Conservation (phyloP, 495 filamentous ascomycete species). For the Ascodesmis nigricans region DNA sequence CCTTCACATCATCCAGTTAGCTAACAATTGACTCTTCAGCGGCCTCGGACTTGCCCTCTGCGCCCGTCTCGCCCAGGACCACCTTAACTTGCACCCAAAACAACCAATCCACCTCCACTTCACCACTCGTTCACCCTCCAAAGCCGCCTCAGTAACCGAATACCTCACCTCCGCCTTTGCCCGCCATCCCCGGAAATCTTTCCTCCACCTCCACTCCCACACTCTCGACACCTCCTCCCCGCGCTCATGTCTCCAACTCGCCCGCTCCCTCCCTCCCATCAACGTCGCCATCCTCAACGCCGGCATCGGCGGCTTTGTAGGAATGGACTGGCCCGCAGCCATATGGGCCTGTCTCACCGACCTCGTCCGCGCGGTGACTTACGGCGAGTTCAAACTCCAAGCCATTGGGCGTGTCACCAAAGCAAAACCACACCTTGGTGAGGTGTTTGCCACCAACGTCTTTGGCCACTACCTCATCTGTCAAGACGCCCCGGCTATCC, state of each 20-base stretch:
- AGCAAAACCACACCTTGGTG: constrained; percentile 29
- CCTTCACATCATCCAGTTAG: not conserved
- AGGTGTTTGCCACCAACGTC: constrained; percentile 74
- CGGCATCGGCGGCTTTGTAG: constrained; percentile 65
- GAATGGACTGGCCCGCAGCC: constrained; percentile 50
- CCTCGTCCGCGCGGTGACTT: constrained; percentile 50
- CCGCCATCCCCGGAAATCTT: constrained; percentile 32
- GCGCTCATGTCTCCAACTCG: constrained; percentile 27
- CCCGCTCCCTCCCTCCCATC: constrained; percentile 33
- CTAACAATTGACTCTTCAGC: constrained; percentile 28
- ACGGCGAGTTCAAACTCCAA: constrained; percentile 52
- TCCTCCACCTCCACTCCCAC: constrained; percentile 35
- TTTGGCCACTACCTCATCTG: constrained; percentile 88
- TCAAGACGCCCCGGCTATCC: constrained; percentile 53
- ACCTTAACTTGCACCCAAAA: constrained; percentile 42
- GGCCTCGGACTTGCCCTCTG: constrained; percentile 78
- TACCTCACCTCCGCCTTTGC: constrained; percentile 22
- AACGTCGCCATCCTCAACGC: constrained; percentile 73
- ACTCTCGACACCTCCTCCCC: constrained; percentile 29
- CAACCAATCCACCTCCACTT: constrained; percentile 41
- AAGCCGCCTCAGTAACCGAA: constrained; percentile 30
- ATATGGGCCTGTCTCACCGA: too few species aligned
- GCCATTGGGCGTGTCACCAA: constrained; percentile 32
- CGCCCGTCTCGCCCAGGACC: constrained; percentile 75
- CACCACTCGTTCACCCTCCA: constrained; percentile 43